Base-by-base conservation (phyloP, 2,329 filamentous ascomycete species). In the Geosmithia flava region DNA sequence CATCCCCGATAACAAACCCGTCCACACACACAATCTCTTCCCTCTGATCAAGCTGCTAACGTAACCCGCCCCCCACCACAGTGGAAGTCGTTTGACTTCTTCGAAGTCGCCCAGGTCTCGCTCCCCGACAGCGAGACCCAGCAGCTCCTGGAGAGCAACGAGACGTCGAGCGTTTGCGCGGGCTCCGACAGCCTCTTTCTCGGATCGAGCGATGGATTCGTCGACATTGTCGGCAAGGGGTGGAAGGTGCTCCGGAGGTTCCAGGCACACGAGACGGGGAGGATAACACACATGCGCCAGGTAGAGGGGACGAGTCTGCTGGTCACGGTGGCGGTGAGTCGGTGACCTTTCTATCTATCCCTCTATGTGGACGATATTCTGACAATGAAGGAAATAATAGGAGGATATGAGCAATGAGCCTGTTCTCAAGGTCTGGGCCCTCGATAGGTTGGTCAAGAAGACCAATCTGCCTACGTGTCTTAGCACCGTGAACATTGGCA, bases 11-110 rank as follows among this genome's bases (percentile, higher is more conserved):
- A 27, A 8, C 4, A 27, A 27, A 8, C 20, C 29, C 13, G 20
- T 20, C 15, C 16, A 15, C 11, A 42, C 11, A 42, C 27, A 20
- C 8, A 23, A 23, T n/a, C 20, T 42, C 44, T 39, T 42, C 23
- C 39, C 16, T 27, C 6, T 23, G 29, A 30, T 19, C 17, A 16
- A 27, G 23, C 42, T 41, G 15, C 43, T 44, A n/a, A 20, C 20
- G 43, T 44, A 5, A 17, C 15, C 23, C 15, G 45, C 45, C 10
- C 44, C 42, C 19, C 20, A 19, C 29, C 10, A 19, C 56, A 95
- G 91, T 97, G 93, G 91, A 96, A 96, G 85, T 83, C 85, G 57
- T 98, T 98, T 73, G 90, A 95, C 76, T 98, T 98, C 82, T 97
- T 98, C 78, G 88, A 96, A 69, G 88, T 95, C 65, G 81, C 81